These are phyloP conservation scores for Sparassis latifolia DNA, from an alignment of 1,284 basidiomycete genomes.

Conservation along the genomic window DNA sequence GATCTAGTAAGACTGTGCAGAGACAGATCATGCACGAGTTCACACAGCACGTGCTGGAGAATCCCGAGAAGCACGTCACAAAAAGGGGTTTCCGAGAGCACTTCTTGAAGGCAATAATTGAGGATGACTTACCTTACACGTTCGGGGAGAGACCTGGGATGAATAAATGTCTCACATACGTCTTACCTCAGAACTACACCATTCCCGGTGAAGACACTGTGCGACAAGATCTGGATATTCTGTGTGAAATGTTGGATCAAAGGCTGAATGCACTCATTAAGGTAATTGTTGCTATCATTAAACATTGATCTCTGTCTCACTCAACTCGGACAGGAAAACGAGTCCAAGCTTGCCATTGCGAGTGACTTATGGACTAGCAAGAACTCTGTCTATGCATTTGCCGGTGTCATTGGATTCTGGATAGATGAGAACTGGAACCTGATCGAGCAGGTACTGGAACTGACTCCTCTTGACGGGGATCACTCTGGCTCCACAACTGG, in stretches of 20 bases:
- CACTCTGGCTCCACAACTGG: slow-evolving; percentile 10
- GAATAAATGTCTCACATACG: background rate
- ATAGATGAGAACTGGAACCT: slow-evolving; percentile 11
- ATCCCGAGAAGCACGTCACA: slow-evolving; percentile 8
- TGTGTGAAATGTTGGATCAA: background rate
- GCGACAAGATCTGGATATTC: background rate
- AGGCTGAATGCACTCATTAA: background rate
- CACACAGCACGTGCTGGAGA: slow-evolving; percentile 2
- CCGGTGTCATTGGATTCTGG: slow-evolving; percentile 7
- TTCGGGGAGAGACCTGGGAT: slow-evolving; percentile 11
- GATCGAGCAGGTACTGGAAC: slow-evolving; percentile 9
- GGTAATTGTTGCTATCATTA: background rate
- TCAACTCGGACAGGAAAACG: background rate
- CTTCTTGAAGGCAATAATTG: slow-evolving; percentile 11
- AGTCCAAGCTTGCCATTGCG: slow-evolving; percentile 8
- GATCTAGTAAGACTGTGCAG: background rate
- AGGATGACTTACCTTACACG: slow-evolving; percentile 12
- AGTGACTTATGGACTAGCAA: slow-evolving; percentile 14
- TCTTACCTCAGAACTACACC: background rate
- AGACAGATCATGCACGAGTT: slow-evolving; percentile 1
- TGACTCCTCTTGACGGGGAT: slow-evolving; percentile 8
- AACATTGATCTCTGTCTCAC: no score
- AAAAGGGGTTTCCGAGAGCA: slow-evolving; percentile 9
- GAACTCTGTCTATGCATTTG: slow-evolving; percentile 13
- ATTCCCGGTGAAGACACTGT: background rate